Percentiles rank a stretch among this genome's conserved stretches.
These are phyloP conservation scores for Amesomyces nigricolor DNA, from an alignment of 2,329 filamentous ascomycete species.

Conservation along the genomic window DNA sequence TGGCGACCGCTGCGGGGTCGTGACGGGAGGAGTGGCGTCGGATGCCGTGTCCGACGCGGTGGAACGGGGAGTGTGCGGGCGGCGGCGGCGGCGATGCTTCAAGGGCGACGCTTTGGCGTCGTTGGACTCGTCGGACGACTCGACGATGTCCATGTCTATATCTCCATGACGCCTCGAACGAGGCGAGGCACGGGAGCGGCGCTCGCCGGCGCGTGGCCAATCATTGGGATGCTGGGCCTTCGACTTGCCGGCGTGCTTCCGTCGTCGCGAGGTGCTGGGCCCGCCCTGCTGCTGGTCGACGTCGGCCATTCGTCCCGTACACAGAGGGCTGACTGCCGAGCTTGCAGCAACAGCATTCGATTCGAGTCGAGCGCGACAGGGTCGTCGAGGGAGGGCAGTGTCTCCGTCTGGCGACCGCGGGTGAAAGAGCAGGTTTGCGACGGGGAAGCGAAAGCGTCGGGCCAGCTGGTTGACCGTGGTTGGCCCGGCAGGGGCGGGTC, in stretches of 20 bases:
- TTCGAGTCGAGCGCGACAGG: conserved; percentile 9
- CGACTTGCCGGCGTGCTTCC: conserved; percentile 24
- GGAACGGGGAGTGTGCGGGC: conserved; percentile 18
- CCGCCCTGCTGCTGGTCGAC: conserved; percentile 27
- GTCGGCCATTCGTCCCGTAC: conserved; percentile 30
- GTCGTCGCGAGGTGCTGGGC: conserved; percentile 26
- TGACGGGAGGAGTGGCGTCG: conserved; percentile 19
- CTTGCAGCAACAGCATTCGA: conserved; percentile 6
- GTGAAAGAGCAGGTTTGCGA: conserved; percentile 12
- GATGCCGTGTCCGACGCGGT: conserved; percentile 16
- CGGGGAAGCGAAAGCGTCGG: conserved; percentile 16
- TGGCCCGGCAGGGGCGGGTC: conserved; percentile 23
- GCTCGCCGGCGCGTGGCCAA: conserved; percentile 28
- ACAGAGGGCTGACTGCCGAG: not conserved
- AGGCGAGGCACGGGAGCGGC: conserved; percentile 28
- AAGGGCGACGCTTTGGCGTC: conserved; percentile 19
- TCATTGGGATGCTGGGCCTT: conserved; percentile 26
- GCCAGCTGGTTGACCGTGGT: conserved; percentile 28
- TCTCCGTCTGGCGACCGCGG: conserved; percentile 14
- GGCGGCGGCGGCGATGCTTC: conserved; percentile 14
- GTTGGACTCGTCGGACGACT: conserved; percentile 23
- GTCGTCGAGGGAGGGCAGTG: conserved; percentile 7
- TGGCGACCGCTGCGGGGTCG: conserved; percentile 11
- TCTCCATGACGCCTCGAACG: conserved; percentile 28
- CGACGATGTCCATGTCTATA: conserved; percentile 21